A percentile compares a stretch with the other conserved stretches of the same genome.
These are phyloP conservation scores for Anthracocystis panici-leucophaei DNA, from an alignment of 1,284 basidiomycete genomes.

Conservation along the genomic window DNA sequence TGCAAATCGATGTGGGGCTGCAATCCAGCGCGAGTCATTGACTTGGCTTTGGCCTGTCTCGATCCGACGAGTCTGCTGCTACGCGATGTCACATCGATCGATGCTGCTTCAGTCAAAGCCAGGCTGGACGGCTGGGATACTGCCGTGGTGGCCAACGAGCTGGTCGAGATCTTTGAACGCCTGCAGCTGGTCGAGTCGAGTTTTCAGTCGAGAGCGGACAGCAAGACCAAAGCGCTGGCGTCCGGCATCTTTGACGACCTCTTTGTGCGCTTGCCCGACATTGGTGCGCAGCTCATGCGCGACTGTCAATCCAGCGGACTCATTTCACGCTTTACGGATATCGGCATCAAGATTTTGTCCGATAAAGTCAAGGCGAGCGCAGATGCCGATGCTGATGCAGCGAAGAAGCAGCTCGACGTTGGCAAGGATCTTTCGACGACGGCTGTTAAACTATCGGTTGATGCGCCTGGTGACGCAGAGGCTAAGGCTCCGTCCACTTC, in stretches of 20 bases:
- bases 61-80: slow-evolving; percentile 44
- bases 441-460: neutral
- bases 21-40: slow-evolving; percentile 26
- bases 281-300: slow-evolving; percentile 43
- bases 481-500: neutral
- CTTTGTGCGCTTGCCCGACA: slow-evolving; percentile 32
- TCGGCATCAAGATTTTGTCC: slow-evolving; percentile 38
- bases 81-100: slow-evolving; percentile 20
- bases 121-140: slow-evolving; percentile 47
- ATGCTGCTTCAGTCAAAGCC: slow-evolving; percentile 23
- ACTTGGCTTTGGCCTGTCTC: slow-evolving; percentile 30
- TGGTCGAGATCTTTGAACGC: slow-evolving; percentile 47
- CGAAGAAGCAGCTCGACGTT: slow-evolving; percentile 3
- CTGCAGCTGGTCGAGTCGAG: slow-evolving; percentile 47
- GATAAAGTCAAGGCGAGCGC: slow-evolving; percentile 25
- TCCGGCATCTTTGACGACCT: slow-evolving; percentile 43
- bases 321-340: slow-evolving; percentile 38
- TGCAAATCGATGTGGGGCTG: slow-evolving; percentile 48
- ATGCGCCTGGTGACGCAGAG: neutral
- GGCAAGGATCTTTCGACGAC: neutral
- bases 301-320: slow-evolving; percentile 38
- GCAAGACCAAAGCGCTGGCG: slow-evolving; percentile 43
- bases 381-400: neutral
- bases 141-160: slow-evolving; percentile 36
- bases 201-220: slow-evolving; percentile 50